Evolutionary conservation across 164 flowering plant species (phyloP).

Genomic region (Warburgia ugandensis): DNA sequence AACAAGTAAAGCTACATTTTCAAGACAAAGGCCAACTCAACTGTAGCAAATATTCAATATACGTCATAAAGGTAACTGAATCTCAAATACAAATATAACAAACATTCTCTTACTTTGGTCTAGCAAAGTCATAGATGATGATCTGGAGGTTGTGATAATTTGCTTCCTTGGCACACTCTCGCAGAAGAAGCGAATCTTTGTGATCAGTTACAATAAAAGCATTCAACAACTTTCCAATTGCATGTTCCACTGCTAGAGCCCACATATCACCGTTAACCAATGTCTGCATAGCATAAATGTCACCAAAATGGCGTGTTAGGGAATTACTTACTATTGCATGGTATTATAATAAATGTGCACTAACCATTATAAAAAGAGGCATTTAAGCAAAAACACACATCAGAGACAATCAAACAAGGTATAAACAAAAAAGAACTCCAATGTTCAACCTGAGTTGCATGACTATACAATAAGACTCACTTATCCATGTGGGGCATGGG

Average conservation of each 20-base stretch:
- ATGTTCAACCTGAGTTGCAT: no score
- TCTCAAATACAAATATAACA: neutral
- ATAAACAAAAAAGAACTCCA: no score
- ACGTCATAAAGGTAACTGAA: no score
- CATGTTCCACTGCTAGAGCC: conserved; percentile 82
- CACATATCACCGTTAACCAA: conserved; percentile 61
- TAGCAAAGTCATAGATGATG: conserved; percentile 71
- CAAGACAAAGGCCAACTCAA: no score
- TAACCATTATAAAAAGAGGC: no score
- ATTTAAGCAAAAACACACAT: no score
- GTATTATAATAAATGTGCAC: neutral
- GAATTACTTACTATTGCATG: no score
- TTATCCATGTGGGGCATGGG: no score
- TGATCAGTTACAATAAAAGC: conserved; percentile 88
- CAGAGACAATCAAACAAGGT: no score
- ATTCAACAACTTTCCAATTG: conserved; percentile 75
- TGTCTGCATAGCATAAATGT: conserved; percentile 33
- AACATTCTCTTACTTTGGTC: conserved; percentile 43
- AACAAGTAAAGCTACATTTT: neutral
- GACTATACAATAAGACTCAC: no score
- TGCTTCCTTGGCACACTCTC: conserved; percentile 69
- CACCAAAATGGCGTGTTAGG: neutral
- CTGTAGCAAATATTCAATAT: no score
- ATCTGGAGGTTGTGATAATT: conserved; percentile 58
- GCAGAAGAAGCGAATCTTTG: conserved; percentile 58